Evolutionary conservation across 2,329 filamentous ascomycete genomes (phyloP).

Genomic region (Periglandula ipomoeae): DNA sequence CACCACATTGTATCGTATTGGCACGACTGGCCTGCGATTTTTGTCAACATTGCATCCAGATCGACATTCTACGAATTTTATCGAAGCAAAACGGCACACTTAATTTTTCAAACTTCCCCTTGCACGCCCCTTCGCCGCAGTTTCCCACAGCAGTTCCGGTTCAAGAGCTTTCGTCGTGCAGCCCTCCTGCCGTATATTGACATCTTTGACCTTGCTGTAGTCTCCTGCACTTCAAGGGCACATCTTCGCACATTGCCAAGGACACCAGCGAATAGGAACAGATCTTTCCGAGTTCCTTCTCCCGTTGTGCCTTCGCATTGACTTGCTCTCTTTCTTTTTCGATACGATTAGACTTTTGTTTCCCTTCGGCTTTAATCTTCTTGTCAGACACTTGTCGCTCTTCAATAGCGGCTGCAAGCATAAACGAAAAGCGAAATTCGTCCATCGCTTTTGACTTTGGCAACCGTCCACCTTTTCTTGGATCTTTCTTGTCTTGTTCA

Average conservation of each 20-base stretch:
- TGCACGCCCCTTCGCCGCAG: too few relatives aligned
- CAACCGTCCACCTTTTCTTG: not conserved
- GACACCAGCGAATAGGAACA: not conserved
- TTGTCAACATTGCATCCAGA: not conserved
- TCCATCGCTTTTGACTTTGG: conserved; percentile 6
- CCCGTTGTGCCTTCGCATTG: not conserved
- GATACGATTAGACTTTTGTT: not conserved
- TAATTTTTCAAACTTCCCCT: too few relatives aligned
- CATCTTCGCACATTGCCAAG: not conserved
- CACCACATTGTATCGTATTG: not conserved
- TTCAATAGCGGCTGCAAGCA: not conserved
- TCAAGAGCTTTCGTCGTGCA: not conserved
- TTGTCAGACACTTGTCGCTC: not conserved
- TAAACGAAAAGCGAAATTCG: not conserved
- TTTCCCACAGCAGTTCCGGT: too few relatives aligned
- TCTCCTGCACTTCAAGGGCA: not conserved
- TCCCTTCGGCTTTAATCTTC: not conserved
- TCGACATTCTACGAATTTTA: not conserved
- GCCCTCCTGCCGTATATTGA: not conserved
- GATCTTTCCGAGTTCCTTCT: not conserved
- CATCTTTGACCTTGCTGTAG: not conserved
- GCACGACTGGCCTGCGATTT: not conserved
- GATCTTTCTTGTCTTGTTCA: not conserved
- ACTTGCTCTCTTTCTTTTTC: not conserved
- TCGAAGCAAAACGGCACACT: not conserved